Base-by-base conservation (phyloP, 1,139 yeast genomes). In the Magnusiomyces tetraspermus region DNA sequence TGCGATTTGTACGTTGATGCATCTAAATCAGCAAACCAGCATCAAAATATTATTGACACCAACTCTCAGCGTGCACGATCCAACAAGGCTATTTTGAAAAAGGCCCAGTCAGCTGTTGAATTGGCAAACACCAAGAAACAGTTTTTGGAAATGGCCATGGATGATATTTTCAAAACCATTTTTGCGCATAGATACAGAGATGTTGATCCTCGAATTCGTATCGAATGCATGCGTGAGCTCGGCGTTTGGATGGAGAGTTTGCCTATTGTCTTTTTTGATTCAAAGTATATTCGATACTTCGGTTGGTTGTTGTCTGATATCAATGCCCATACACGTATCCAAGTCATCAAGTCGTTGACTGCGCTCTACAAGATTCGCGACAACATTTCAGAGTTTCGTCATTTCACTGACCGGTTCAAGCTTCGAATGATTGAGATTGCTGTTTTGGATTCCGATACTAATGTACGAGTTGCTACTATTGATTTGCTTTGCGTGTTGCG, bases 301-400 rank as follows among this genome's bases (percentile, higher is more conserved):
- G 96, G 96, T 2, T 85, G 95, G 94, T 73, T 87, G 23, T 70
- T 89, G 48, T 82, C 92, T 8, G 97, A 90, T 62, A 75, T 81
- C 1, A 76, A 78, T 22, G 68, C 77, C 17, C 59, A 67, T 2
- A 94, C 87, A 0, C 75, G 96, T 58, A 64, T 72, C 5, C 92
- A 85, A 60, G 89, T 81, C 1, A 65, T 85, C 22, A 78, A 75
- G 59, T 75, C 77, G 2, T 68, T 90, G 49, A 63, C 70, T 3
- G 65, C 64, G 37, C 70, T 78, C 2, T 79, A 72, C 57, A 80
- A 77, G 58, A 76, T 71, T 52, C 67, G 67, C 53, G 69, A 67
- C 38, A 59, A 63, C 46, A 65, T 69, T 70, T 11, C 83, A 83
- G 0, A 53, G 3, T 73, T 84, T 48, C 74, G 87, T 53, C 87